Base-by-base conservation (phyloP, 371 early-diverging fungal species). In the Mucor piriformis region DNA sequence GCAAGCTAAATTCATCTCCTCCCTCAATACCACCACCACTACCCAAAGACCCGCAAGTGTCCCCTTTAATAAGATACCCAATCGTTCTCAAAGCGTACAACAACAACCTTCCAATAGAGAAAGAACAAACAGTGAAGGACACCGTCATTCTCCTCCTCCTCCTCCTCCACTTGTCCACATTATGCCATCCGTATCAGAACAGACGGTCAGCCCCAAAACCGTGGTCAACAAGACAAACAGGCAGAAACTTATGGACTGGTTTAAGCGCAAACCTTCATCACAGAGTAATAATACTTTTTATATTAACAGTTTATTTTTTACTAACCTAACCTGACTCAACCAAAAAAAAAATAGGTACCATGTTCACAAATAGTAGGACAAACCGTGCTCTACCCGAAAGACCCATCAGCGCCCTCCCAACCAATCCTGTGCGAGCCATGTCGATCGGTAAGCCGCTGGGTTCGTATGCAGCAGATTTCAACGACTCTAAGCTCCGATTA, bases 241-340 rank as follows among this genome's bases (percentile, higher is more conserved):
- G 18, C 83, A 83, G 43, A 85, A 86, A 60, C 69, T 88, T 18
- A 83, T 86, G 74, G 85, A 86, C 44, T 88, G 88, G 88, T 73
- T 88, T 52, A 82, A 85, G 47, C 79, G 82, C 61, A 83, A 82
- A 57, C 53, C 47, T 2, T 44, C 53, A 16, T 33, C 65, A 42
- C 66, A 61, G 33, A 61, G 66, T 62, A 53, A 57, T n/a, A 46
- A 1, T 13, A 6, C 18, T 16, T 12, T 15, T 13, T 35, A 16
- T 13, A 50, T 7, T 13, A 40, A 15, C 25, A 21, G 8, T 33
- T 34, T 18, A 20, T 47, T 32, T 29, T 18, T 15, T 40, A 18
- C n/a, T n/a, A n/a, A n/a, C n/a, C n/a, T n/a, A n/a, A n/a, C n/a
- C n/a, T n/a, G n/a, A n/a, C n/a, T n/a, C n/a, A n/a, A n/a, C n/a